Percentiles rank a stretch among this genome's conserved stretches.
Conservation (phyloP, 805 yeast genomes). For the Dipodascus geniculatus region DNA sequence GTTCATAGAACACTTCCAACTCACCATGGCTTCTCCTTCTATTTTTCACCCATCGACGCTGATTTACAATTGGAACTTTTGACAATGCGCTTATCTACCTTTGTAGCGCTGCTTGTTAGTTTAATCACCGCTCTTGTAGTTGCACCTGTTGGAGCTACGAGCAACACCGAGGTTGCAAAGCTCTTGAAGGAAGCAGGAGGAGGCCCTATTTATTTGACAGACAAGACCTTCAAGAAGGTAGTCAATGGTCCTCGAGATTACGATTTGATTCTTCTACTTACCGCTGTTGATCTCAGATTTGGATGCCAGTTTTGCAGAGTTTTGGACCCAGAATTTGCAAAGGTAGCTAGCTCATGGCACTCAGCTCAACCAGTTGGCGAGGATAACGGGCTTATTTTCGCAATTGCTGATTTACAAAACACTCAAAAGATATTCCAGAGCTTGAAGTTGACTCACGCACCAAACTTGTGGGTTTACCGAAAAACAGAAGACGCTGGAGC, state of each 20-base stretch:
- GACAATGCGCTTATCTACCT: neutral
- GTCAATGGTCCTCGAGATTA: slow-evolving; percentile 59
- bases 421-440: slow-evolving; percentile 41
- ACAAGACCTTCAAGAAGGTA: slow-evolving; percentile 43
- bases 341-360: slow-evolving; percentile 53
- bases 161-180: neutral
- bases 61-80: neutral
- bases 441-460: slow-evolving; percentile 58
- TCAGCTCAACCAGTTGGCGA: slow-evolving; percentile 42
- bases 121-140: neutral
- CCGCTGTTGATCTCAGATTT: slow-evolving; percentile 62
- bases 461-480: slow-evolving; percentile 54
- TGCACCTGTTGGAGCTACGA: neutral
- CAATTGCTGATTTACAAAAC: slow-evolving; percentile 58
- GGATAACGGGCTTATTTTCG: slow-evolving; percentile 46
- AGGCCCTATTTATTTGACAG: slow-evolving; percentile 36
- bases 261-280: slow-evolving; percentile 51
- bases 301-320: slow-evolving; percentile 68
- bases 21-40: neutral
- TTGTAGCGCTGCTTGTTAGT: neutral
- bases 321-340: slow-evolving; percentile 51
- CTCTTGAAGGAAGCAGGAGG: neutral
- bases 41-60: neutral
- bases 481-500: slow-evolving; percentile 34
- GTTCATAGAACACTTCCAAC: too few species aligned